Evolutionary conservation across 345 rosid genomes (phyloP), one percentile per base, ranked within the genome.

Genomic region (Triadica sebifera): DNA sequence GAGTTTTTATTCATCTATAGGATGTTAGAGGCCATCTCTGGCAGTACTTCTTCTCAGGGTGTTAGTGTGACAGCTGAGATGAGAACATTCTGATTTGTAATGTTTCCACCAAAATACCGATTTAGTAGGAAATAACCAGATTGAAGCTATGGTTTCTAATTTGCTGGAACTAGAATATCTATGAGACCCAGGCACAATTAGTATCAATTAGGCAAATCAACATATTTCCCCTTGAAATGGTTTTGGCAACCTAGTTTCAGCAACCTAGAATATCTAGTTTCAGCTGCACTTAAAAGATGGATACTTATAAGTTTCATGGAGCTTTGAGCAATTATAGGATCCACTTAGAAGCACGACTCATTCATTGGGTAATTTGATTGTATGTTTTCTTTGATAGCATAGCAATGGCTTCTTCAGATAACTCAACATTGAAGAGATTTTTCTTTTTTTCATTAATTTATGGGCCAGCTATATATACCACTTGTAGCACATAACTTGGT

Each of bases 1-100:
- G 58, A 79, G 88, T 76, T 79, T 38, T 46, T 71, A 53, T 65
- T 55, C 19, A 39, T 37, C 52, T 70, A n/a, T 63, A 65, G 16
- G 25, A 49, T 58, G 45, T 43, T 56, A 9, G 66, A 57, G 46
- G 20, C 69, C 41, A 37, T 55, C n/a, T 72, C 58, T 72, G 22
- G 53, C 47, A 57, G 49, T 20, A 25, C 24, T 53, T 50, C 68
- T 75, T 52, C 57, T 24, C 20, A 22, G 56, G 62, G 75, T 29
- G 25, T 67, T 63, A 29, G n/a, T 34, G 12, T 53, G 59, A 72
- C 29, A 56, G 51, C 39, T 16, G 46, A 68, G 25, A 46, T 62
- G 55, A 20, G 76, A 69, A 41, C 5, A 37, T 38, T 2, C 47
- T 63, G 11, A 6, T 61, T 52, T 59, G 20, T 41, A 15, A 57